Base-by-base conservation (phyloP, 2,329 filamentous ascomycete species). In the Penicillium italicum region DNA sequence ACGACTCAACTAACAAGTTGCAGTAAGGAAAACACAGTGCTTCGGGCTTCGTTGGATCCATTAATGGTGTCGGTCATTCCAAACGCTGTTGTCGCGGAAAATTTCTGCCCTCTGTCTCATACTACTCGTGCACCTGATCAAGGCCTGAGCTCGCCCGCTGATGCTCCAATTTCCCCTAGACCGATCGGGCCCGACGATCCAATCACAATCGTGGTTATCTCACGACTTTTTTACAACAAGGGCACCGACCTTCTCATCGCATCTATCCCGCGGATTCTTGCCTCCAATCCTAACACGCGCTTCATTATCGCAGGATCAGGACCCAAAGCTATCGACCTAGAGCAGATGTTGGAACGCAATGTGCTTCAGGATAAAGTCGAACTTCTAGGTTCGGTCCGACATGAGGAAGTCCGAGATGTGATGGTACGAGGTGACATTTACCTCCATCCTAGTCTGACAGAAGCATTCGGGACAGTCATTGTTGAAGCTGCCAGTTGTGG, bases 391-490 rank as follows among this genome's bases (percentile, higher is more conserved):
- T 87, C 93, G 8, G 86, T 99, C 20, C 88, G 93, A 18, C 94
- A 99, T 70, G 95, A 99, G 70, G 91, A 97, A 68, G 94, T 99
- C 16, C 87, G 94, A 61, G 91, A 97, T 70, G 92, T 99, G 60
- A 99, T 99, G 94, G 88, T 97, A 18, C 85, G 90, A 52, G 94
- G 94, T 0, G 92, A 99, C 70, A 96, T 99, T 61, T 97, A 97
- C 70, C 84, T 99, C 1, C 92, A 97, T 69, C 94, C 94, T 0
- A 95, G 89, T 54, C 80, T 99, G 45, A 99, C 94, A 0, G 94
- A 99, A 73, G 94, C 94, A 0, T 99, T 99, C 66, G 94, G 94
- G 22, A 99, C 94, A 0, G 94, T 99, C 60, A 93, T 99, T 53
- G 95, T 99, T 30, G 94, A 99, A 75, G 94, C 94, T 7, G 94